Evolutionary conservation across 768 basidiomycete species (phyloP), one percentile per base, ranked within the genome.

Genomic region (Amanita subjunquillea): DNA sequence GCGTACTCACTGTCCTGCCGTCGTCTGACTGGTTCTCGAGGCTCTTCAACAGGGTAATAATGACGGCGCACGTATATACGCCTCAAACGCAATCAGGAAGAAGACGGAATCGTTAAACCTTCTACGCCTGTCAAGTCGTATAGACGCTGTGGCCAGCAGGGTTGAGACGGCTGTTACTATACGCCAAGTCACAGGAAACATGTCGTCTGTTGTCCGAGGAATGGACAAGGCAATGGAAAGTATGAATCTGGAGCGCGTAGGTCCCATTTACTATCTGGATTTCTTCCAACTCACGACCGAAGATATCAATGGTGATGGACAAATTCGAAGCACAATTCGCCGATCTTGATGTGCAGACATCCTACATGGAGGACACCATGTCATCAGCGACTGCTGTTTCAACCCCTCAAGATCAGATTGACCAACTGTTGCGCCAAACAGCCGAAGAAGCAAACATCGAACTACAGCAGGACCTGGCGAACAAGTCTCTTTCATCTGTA

Each of bases 181-280:
- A 91, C 82, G 91, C 46, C 81, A 91, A 68, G 88, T 99, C 38
- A 95, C 96, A 29, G 92, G 92, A 3, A 93, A 85, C 66, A 96
- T 99, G 95, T 85, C 91, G 13, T 85, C 85, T 34, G 96, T 98
- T 2, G 96, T 99, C 42, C 84, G 83, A 61, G 94, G 93, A 32
- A 98, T 99, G 96, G 96, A 99, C 66, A 90, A 87, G 64, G 96
- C 96, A 3, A 98, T 99, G 96, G 88, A 96, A 60, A 87, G 77
- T 68, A 99, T 99, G 96, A 98, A 99, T 72, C 79, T 98, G 53
- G 96, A 99, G 61, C 78, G 86, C 65, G 95, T 96, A 62, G 63
- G 83, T 72, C 37, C 32, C 34, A 6, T 42, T 8, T 32, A 32
- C 32, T 30, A 45, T 22, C 38, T 20, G 27, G 27, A 43, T 36